phyloP scores from a whole-genome alignment of 2,329 filamentous ascomycete species.

The Gaeumannomyces sp. region DNA sequence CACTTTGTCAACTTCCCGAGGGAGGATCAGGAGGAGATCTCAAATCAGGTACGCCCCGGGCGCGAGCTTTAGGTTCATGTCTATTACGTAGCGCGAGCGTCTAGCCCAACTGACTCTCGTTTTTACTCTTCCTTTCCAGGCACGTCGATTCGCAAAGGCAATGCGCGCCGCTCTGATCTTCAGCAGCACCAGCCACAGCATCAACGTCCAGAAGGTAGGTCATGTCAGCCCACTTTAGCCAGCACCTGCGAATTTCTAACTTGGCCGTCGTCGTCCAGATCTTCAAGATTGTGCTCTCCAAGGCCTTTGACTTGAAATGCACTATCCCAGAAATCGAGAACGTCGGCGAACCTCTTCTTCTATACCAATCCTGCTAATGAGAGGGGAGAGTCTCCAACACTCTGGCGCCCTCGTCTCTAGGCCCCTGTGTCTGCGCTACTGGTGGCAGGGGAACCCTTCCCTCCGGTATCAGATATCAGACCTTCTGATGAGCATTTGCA shows the following conservation, averaged over 20 bases:
- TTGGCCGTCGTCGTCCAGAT: conserved; percentile 54
- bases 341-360: conserved; percentile 86
- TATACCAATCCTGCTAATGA: conserved; percentile 65
- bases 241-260: conserved; percentile 10
- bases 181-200: conserved; percentile 97
- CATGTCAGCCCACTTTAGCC: no score
- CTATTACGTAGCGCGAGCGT: not conserved
- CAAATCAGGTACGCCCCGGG: conserved; percentile 64
- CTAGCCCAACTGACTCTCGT: not conserved
- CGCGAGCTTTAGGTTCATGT: no score
- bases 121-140: conserved; percentile 43
- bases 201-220: conserved; percentile 92
- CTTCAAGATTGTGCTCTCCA: conserved; percentile 98
- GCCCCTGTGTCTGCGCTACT: not conserved
- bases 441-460: not conserved
- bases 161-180: conserved; percentile 98
- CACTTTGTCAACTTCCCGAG: conserved; percentile 98
- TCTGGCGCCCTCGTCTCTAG: not conserved
- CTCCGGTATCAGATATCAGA: not conserved
- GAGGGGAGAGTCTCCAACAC: not conserved
- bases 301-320: conserved; percentile 97
- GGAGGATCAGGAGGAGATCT: conserved; percentile 98
- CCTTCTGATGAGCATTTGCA: not conserved
- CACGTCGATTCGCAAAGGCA: conserved; percentile 90
- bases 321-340: conserved; percentile 99